These are phyloP conservation scores for Astraeus odoratus DNA, from an alignment of 768 basidiomycete species.

Conservation along the genomic window DNA sequence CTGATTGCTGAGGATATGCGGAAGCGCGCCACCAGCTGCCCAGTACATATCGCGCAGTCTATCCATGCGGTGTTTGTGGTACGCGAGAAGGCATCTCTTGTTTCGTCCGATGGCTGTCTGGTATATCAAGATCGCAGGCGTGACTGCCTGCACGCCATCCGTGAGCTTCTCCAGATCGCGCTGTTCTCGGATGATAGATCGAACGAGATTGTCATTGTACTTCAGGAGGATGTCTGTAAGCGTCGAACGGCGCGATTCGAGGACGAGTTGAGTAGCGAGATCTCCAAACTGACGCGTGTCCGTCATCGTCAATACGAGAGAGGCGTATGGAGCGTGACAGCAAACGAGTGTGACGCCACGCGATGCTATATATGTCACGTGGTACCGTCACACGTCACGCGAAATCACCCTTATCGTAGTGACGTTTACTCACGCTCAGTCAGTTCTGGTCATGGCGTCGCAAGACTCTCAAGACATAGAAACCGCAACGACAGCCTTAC, in stretches of 20 bases:
- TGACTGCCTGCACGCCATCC: constrained; percentile 40
- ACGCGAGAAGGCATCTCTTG: constrained; percentile 93
- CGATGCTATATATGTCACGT: constrained; percentile 6
- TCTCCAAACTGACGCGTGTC: constrained; percentile 72
- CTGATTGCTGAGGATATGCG: constrained; percentile 65
- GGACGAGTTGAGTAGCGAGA: constrained; percentile 80
- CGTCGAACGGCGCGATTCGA: constrained; percentile 81
- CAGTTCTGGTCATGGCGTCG: constrained; percentile 18
- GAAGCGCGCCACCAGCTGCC: constrained; percentile 80
- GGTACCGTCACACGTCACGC: background rate
- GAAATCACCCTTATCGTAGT: too few relatives aligned
- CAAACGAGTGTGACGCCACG: constrained; percentile 6
- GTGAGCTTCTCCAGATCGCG: constrained; percentile 70
- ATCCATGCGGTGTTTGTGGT: constrained; percentile 82
- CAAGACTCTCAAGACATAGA: constrained; percentile 45
- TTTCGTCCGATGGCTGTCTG: constrained; percentile 88
- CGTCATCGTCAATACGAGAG: constrained; percentile 22
- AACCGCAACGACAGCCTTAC: constrained; percentile 34
- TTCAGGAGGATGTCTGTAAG: constrained; percentile 80
- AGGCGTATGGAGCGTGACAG: constrained; percentile 2
- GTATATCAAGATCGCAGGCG: constrained; percentile 66
- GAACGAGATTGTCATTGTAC: constrained; percentile 86
- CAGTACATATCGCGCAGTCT: constrained; percentile 85
- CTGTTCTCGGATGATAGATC: constrained; percentile 83
- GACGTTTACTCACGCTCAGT: too few relatives aligned